A percentile compares a stretch with the other conserved stretches of the same genome.
Conservation (phyloP, 768 basidiomycete genomes). For the Jaapia argillacea region DNA sequence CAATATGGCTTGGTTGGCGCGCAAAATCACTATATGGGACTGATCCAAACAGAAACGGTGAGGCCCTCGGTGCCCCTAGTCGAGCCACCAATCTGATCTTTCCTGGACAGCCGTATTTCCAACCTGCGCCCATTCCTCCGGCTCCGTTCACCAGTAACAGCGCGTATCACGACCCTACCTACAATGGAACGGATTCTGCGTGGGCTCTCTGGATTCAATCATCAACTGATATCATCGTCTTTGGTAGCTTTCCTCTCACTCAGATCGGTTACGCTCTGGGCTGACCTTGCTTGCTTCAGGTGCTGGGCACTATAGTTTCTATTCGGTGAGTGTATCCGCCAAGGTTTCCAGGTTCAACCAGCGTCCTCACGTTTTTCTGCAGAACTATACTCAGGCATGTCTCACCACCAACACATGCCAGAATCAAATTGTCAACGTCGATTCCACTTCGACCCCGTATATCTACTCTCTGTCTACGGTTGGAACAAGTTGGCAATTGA, state of each 20-base stretch:
- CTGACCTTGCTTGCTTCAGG: constrained; percentile 28
- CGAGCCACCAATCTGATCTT: not conserved
- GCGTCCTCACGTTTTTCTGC: not conserved
- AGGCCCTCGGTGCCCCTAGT: constrained; percentile 12
- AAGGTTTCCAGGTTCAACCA: not conserved
- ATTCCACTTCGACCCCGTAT: constrained; percentile 33
- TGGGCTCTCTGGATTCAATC: constrained; percentile 49
- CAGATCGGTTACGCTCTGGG: not conserved
- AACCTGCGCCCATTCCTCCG: constrained; percentile 47
- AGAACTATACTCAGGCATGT: constrained; percentile 48
- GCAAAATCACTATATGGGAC: constrained; percentile 56
- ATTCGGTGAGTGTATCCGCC: constrained; percentile 26
- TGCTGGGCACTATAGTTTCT: constrained; percentile 63
- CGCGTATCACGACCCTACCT: constrained; percentile 45
- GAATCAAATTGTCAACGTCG: constrained; percentile 42
- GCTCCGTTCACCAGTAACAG: constrained; percentile 39
- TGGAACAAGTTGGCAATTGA: constrained; percentile 40
- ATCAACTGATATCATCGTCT: constrained; percentile 49
- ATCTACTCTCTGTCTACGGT: constrained; percentile 57
- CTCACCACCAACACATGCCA: constrained; percentile 41
- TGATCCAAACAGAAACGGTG: constrained; percentile 72
- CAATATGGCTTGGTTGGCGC: constrained; percentile 61
- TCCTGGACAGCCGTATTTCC: constrained; percentile 49
- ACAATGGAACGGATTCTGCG: constrained; percentile 28
- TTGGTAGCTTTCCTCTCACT: constrained; percentile 29